Evolutionary conservation across 441 rosid species (phyloP).

Genomic region (Euphorbia corollata): DNA sequence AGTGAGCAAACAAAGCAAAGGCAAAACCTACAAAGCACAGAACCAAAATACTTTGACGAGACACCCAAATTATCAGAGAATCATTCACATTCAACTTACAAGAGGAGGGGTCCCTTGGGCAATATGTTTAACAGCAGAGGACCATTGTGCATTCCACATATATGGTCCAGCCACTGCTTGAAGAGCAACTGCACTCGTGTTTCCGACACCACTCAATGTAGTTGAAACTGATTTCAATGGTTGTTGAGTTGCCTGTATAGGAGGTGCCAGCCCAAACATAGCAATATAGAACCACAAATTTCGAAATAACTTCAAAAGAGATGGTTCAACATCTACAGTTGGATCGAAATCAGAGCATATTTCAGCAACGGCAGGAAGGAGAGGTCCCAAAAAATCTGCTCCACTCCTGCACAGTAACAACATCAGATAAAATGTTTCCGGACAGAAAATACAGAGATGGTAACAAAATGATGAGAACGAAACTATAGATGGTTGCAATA

Average conservation of each 20-base stretch:
- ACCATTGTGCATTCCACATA: conserved; percentile 85
- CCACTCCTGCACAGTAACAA: conserved; percentile 66
- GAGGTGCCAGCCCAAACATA: conserved; percentile 96
- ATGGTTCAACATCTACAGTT: conserved; percentile 73
- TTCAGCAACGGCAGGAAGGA: conserved; percentile 97
- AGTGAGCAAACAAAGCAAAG: not conserved
- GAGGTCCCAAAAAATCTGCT: conserved; percentile 91
- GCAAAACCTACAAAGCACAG: not conserved
- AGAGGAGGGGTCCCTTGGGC: conserved; percentile 99
- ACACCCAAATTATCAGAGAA: not conserved
- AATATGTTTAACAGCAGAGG: conserved; percentile 78
- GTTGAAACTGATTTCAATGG: conserved; percentile 65
- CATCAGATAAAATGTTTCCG: conserved; percentile 15
- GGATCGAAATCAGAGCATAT: conserved; percentile 97
- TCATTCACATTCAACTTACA: conserved; percentile 48
- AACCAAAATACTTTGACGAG: not conserved
- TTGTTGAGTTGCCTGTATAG: conserved; percentile 52
- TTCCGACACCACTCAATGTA: conserved; percentile 66
- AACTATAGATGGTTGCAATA: conserved; percentile 8
- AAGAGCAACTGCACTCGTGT: conserved; percentile 59
- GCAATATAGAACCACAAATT: conserved; percentile 98
- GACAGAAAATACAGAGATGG: conserved; percentile 16
- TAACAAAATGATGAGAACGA: conserved; percentile 16
- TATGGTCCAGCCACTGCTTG: conserved; percentile 97
- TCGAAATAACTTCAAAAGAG: conserved; percentile 90